Conservation (phyloP, 1,139 yeast genomes). For the Pichia sp. region DNA sequence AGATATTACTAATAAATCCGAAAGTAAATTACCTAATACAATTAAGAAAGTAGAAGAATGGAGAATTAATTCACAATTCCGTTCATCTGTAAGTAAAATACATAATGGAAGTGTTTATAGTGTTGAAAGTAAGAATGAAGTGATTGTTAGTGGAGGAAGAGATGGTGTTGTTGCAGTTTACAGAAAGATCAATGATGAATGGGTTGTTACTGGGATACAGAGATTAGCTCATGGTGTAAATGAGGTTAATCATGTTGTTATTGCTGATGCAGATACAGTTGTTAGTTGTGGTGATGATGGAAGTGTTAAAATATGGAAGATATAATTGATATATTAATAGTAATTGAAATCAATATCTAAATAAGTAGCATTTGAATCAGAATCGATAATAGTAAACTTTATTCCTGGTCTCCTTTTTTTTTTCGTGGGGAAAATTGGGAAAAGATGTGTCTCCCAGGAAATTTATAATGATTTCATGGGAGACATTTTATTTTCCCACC, state of each 20-base stretch:
- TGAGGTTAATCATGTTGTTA: constrained; percentile 72
- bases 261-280: constrained; percentile 57
- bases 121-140: constrained; percentile 70
- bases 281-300: constrained; percentile 92
- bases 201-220: constrained; percentile 51
- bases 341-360: too few relatives aligned
- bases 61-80: constrained; percentile 61
- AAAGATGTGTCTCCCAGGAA: too few relatives aligned
- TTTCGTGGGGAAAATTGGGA: too few relatives aligned
- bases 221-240: constrained; percentile 69
- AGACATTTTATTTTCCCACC: too few relatives aligned
- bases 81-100: constrained; percentile 32
- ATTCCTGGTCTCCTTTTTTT: too few relatives aligned
- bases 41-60: constrained; percentile 68
- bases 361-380: too few relatives aligned
- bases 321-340: too few relatives aligned
- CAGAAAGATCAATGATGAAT: constrained; percentile 25
- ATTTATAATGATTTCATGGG: too few relatives aligned
- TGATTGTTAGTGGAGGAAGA: constrained; percentile 68
- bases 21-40: constrained; percentile 50
- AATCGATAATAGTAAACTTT: too few relatives aligned
- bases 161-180: constrained; percentile 3
- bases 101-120: constrained; percentile 77
- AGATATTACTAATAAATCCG: too few relatives aligned
- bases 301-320: constrained; percentile 58